Percentiles rank a stretch among this genome's conserved stretches.
Evolutionary conservation across 2,329 filamentous ascomycete genomes (phyloP).

Genomic region (Hypoxylon sp.): DNA sequence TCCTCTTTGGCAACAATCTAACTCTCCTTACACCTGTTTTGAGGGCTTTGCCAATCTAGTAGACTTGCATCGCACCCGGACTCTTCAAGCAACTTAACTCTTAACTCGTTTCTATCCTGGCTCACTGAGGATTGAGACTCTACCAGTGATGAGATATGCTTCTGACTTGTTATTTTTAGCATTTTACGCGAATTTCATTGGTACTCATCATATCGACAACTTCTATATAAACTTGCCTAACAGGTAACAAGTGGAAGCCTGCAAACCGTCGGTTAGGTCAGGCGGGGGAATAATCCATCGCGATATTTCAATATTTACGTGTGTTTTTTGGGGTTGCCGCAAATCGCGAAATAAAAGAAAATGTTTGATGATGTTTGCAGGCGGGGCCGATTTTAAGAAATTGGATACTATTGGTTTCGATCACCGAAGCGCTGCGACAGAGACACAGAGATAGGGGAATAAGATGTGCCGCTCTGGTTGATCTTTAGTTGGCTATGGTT

Average conservation of each 20-base stretch:
- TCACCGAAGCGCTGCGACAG: constrained; percentile 1
- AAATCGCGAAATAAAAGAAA: background rate
- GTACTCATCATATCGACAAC: background rate
- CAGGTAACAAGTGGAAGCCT: background rate
- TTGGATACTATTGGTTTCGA: background rate
- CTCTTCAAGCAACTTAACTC: background rate
- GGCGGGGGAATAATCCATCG: background rate
- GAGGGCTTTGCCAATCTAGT: background rate
- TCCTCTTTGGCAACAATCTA: background rate
- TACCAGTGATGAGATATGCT: background rate
- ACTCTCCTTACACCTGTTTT: constrained; percentile 19
- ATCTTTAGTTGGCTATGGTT: background rate
- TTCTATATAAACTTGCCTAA: background rate
- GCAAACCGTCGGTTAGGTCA: background rate
- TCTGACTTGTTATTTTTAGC: background rate
- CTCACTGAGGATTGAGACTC: background rate
- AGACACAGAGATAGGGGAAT: background rate
- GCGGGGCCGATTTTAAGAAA: background rate
- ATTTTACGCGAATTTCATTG: background rate
- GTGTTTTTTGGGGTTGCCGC: background rate
- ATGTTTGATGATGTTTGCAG: background rate
- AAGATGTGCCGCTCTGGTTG: background rate
- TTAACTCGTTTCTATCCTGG: background rate
- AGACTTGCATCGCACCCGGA: background rate
- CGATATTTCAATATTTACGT: background rate